These are phyloP conservation scores for Arabis alpina DNA, from an alignment of 345 rosid genomes.

Conservation along the genomic window DNA sequence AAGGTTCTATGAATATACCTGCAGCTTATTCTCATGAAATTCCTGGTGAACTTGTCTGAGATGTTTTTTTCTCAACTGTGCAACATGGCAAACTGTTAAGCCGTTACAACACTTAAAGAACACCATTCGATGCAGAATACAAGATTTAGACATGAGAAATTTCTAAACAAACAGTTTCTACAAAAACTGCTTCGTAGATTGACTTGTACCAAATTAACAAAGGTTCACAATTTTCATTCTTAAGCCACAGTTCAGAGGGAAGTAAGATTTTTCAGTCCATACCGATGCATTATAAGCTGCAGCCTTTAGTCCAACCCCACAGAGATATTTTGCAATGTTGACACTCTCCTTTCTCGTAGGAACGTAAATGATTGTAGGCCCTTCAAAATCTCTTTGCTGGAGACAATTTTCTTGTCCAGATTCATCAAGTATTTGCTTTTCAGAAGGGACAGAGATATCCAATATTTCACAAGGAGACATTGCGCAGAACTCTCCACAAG, in stretches of 20 bases:
- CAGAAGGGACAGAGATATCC: conserved; percentile 41
- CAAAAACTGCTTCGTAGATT: conserved; percentile 4
- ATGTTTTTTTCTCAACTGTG: conserved; percentile 77
- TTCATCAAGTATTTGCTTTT: conserved; percentile 41
- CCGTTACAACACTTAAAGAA: background rate
- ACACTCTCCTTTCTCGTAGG: conserved; percentile 87
- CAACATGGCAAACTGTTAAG: conserved; percentile 27
- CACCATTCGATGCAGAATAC: background rate
- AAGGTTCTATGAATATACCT: conserved; percentile 50
- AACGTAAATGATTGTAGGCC: conserved; percentile 85
- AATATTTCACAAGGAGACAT: conserved; percentile 40
- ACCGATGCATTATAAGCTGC: conserved; percentile 92
- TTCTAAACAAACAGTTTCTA: background rate
- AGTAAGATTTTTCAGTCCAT: conserved; percentile 21
- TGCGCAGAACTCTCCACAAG: conserved; percentile 72
- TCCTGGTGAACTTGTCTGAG: conserved; percentile 77
- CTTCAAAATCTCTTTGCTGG: conserved; percentile 58
- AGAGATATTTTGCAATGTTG: conserved; percentile 66
- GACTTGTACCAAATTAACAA: conserved; percentile 5
- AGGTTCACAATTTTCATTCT: conserved; percentile 15
- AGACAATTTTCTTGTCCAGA: conserved; percentile 46
- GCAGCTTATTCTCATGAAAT: conserved; percentile 68
- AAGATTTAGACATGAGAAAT: background rate
- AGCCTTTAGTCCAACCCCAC: conserved; percentile 70
- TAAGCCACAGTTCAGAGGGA: background rate